A percentile compares a stretch with the other conserved stretches of the same genome.
phyloP scores from a whole-genome alignment of 331 rosid genomes.

The Cucumis variabilis region DNA sequence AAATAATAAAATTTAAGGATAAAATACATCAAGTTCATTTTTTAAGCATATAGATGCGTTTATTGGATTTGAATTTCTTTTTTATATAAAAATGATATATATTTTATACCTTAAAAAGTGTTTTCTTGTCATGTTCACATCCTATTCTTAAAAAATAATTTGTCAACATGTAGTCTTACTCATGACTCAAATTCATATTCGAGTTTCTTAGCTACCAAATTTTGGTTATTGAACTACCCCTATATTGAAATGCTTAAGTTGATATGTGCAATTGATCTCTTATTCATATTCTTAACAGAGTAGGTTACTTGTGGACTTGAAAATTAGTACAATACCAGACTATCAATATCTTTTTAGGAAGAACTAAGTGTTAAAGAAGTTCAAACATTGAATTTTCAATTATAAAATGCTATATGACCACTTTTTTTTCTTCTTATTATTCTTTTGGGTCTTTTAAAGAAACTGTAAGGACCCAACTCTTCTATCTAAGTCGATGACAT shows the following conservation, averaged over 20 bases:
- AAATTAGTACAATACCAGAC: background rate
- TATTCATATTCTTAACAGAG: background rate
- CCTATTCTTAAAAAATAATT: background rate
- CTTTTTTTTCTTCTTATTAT: no score
- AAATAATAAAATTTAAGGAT: background rate
- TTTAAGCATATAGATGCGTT: background rate
- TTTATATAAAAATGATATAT: background rate
- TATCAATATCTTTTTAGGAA: background rate
- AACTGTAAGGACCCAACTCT: no score
- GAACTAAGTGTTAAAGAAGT: background rate
- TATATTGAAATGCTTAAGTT: background rate
- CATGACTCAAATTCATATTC: background rate
- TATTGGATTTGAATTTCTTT: background rate
- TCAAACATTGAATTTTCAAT: background rate
- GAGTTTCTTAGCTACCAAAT: background rate
- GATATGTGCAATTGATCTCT: background rate
- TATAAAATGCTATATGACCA: background rate
- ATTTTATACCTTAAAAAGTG: background rate
- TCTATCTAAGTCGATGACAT: no score
- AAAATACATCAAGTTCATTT: background rate
- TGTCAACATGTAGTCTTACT: background rate
- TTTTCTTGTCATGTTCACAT: background rate
- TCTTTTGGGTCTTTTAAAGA: background rate
- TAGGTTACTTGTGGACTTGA: background rate
- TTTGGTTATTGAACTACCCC: background rate